Percentiles rank a stretch among this genome's conserved stretches.
phyloP scores from a whole-genome alignment of 2,329 filamentous ascomycete genomes.

The Neurospora sp. region DNA sequence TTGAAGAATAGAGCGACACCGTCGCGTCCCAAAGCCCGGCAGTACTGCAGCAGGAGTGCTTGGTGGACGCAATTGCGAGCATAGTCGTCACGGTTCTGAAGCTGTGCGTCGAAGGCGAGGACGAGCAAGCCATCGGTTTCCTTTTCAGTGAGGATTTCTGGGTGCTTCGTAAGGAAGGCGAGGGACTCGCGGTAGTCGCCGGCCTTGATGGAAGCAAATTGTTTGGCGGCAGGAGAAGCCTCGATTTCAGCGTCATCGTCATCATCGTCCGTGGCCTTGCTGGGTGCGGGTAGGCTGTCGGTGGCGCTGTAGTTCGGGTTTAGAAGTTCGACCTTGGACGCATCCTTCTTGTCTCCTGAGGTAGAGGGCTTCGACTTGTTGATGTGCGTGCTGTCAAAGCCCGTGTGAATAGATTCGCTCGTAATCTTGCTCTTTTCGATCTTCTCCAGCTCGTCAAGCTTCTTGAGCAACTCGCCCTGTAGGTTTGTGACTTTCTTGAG shows the following conservation, averaged over 20 bases:
- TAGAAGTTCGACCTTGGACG: slow-evolving; percentile 58
- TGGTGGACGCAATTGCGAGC: slow-evolving; percentile 87
- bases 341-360: slow-evolving; percentile 35
- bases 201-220: slow-evolving; percentile 69
- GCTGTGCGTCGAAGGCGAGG: slow-evolving; percentile 80
- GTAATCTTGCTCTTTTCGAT: slow-evolving; percentile 87
- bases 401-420: slow-evolving; percentile 77
- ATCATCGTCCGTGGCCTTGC: slow-evolving; percentile 33
- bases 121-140: slow-evolving; percentile 88
- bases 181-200: slow-evolving; percentile 65
- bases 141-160: slow-evolving; percentile 66
- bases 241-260: slow-evolving; percentile 66
- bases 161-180: slow-evolving; percentile 69
- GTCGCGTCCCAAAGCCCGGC: slow-evolving; percentile 76
- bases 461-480: slow-evolving; percentile 62
- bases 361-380: slow-evolving; percentile 41
- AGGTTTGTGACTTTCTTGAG: slow-evolving; percentile 66
- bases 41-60: slow-evolving; percentile 87
- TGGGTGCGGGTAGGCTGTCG: slow-evolving; percentile 16
- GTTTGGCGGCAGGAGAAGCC: slow-evolving; percentile 65
- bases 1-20: slow-evolving; percentile 93
- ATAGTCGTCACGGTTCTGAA: slow-evolving; percentile 65
- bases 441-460: slow-evolving; percentile 72
- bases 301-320: slow-evolving; percentile 50
- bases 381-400: slow-evolving; percentile 82